Evolutionary conservation across 2,329 filamentous ascomycete genomes (phyloP).

Genomic region (Pseudonectria foliicola): DNA sequence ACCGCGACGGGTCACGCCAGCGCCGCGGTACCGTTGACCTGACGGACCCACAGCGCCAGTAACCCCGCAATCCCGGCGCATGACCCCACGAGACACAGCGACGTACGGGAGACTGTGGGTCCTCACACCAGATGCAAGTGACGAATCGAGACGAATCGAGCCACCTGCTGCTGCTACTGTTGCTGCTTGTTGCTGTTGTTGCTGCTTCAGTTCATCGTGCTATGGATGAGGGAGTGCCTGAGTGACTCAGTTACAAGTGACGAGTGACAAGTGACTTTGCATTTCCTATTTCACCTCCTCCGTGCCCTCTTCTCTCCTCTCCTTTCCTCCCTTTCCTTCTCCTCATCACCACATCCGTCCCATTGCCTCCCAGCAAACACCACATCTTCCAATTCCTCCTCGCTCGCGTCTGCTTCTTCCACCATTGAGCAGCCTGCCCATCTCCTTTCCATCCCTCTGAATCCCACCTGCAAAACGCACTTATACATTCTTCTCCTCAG

Average conservation of each 20-base stretch:
- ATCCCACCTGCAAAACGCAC: constrained; percentile 5
- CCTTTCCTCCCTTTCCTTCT: constrained; percentile 15
- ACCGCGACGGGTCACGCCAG: too few species aligned
- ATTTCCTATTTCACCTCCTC: constrained; percentile 12
- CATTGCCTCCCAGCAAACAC: constrained; percentile 13
- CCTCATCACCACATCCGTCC: constrained; percentile 13
- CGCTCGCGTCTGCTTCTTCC: not conserved
- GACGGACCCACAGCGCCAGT: constrained; percentile 8
- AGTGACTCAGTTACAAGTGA: too few species aligned
- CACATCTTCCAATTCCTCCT: constrained; percentile 2
- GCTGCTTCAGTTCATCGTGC: too few species aligned
- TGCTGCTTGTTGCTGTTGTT: too few species aligned
- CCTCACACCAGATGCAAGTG: constrained; percentile 13
- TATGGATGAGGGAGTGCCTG: constrained; percentile 5
- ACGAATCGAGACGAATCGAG: constrained; percentile 16
- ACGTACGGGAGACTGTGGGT: constrained; percentile 12
- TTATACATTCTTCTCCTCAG: constrained; percentile 11
- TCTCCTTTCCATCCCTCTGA: constrained; percentile 9
- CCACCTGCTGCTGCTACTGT: too few species aligned
- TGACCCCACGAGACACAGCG: constrained; percentile 12
- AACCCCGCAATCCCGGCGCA: constrained; percentile 15
- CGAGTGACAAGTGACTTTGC: constrained; percentile 9
- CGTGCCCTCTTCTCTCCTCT: constrained; percentile 16
- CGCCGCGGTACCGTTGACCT: not conserved
- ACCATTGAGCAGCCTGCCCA: constrained; percentile 6